Evolutionary conservation across 225 moss, liverwort and hornwort genomes (phyloP), one percentile per base, ranked within the genome.

Genomic region (Marchantia polymorpha): DNA sequence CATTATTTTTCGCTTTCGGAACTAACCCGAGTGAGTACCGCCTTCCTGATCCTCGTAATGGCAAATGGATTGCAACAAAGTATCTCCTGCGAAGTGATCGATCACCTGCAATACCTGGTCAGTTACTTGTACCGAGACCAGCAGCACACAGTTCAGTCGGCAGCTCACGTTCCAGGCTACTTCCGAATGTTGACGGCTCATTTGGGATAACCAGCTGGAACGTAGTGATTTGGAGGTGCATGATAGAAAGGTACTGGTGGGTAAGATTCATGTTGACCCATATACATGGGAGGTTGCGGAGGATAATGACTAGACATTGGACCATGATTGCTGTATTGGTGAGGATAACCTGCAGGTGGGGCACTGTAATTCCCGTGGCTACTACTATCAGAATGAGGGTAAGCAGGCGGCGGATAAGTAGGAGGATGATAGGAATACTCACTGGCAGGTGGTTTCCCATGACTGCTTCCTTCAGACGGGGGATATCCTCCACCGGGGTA

Each of bases 401-500:
- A 77, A 64, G 25, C 64, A 52, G 64, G n/a, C 7, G 77, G 77
- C 11, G 77, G 63, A 49, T 77, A 77, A 20, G 47, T 63, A 50
- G 77, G 49, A 64, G 64, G 0, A 56, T 56, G 64, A 56, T 56
- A 10, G 31, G 39, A 39, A 77, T 63, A 77, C 51, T 77, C 77
- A 77, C 64, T 60, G 46, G 20, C 55, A 14, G 59, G 76, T 2
- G 39, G 61, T 30, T 26, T 48, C 46, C 61, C 61, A n/a, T 72
- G 52, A 72, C 30, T 48, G 31, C 76, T 76, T 3, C 31, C 59
- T 56, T 27, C 56, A 56, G 47, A 9, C 39, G 82, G 2, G 50
- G 83, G 71, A 72, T 83, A 81, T 22, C 81, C 79, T 30, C 72
- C 14, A 30, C 69, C n/a, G 19, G 81, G 83, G 67, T 83, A 86